phyloP scores from a whole-genome alignment of 2,329 filamentous ascomycete genomes.

The Microdochium bolleyi region DNA sequence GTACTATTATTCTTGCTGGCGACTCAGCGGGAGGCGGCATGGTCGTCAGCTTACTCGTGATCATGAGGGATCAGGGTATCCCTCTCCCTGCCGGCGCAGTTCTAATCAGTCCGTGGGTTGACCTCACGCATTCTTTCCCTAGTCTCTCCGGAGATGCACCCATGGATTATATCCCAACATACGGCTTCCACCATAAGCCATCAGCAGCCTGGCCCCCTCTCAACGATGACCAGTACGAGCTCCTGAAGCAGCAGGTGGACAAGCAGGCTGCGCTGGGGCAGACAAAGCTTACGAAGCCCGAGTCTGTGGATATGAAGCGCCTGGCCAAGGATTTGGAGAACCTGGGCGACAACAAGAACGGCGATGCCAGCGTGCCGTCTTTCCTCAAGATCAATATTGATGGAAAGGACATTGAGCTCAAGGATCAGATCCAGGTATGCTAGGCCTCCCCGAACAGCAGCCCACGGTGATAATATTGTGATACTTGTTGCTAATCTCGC shows the following conservation, averaged over 20 bases:
- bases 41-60: conserved; percentile 72
- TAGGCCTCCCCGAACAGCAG: no score
- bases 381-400: conserved; percentile 60
- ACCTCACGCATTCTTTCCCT: conserved; percentile 91
- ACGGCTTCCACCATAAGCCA: conserved; percentile 86
- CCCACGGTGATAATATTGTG: no score
- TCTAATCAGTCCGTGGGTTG: conserved; percentile 91
- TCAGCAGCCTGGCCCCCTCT: conserved; percentile 90
- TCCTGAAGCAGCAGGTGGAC: conserved; percentile 42
- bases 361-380: conserved; percentile 1
- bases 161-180: conserved; percentile 79
- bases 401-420: conserved; percentile 63
- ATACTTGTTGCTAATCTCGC: conserved; percentile 8
- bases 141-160: conserved; percentile 68
- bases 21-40: conserved; percentile 93
- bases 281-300: conserved; percentile 25
- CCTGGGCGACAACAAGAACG: conserved; percentile 3
- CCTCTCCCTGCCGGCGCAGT: conserved; percentile 85
- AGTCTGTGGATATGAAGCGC: conserved; percentile 20
- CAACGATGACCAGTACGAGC: conserved; percentile 63
- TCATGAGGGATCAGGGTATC: conserved; percentile 72
- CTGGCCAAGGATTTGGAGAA: conserved; percentile 10
- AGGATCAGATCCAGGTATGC: conserved; percentile 82
- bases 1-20: conserved; percentile 78
- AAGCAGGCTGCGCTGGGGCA: conserved; percentile 24